phyloP scores from a whole-genome alignment of 2,329 filamentous ascomycete species.

The Botrytis galanthina region DNA sequence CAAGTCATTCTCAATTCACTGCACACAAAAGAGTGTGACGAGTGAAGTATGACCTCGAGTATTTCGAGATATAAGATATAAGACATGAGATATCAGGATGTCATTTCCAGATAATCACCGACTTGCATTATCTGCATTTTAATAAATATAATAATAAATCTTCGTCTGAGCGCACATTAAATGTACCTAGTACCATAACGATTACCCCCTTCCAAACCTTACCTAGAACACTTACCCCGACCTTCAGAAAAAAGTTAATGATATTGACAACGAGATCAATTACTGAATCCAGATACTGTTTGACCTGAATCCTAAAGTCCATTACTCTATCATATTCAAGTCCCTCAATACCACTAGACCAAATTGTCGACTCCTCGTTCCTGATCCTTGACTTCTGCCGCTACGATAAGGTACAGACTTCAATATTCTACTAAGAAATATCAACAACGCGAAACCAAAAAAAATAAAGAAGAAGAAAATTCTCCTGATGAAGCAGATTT shows the following conservation, averaged over 20 bases:
- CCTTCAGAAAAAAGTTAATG: neutral
- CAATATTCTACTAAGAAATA: neutral
- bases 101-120: neutral
- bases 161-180: neutral
- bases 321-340: neutral
- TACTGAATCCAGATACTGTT: neutral
- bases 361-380: neutral
- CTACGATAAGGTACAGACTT: neutral
- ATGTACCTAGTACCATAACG: neutral
- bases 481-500: conserved; percentile 12
- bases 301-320: neutral
- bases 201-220: conserved; percentile 12
- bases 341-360: neutral
- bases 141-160: neutral
- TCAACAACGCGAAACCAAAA: neutral
- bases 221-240: conserved; percentile 6
- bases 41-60: neutral
- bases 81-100: neutral
- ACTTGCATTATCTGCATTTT: neutral
- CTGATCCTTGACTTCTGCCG: neutral
- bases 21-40: neutral
- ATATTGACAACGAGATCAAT: conserved; percentile 9
- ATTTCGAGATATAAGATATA: neutral
- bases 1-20: neutral
- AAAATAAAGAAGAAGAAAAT: neutral